Base-by-base conservation (phyloP, 805 yeast species). In the Cyberlindnera maclurae region DNA sequence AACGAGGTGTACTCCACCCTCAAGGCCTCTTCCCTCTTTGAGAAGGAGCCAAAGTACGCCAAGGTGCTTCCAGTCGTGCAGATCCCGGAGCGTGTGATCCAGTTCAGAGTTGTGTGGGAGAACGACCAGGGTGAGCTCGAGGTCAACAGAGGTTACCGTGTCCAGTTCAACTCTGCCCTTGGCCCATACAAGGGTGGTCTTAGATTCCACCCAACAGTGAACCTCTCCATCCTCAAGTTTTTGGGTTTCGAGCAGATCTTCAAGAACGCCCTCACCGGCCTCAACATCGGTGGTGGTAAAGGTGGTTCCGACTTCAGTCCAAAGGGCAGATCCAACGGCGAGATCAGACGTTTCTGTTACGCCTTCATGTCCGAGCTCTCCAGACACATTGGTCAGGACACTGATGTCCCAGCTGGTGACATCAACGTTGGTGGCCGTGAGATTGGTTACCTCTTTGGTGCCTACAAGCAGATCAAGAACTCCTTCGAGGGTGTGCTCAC, bases 101-200 rank as follows among this genome's bases (percentile, higher is more conserved):
- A 88, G 68, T 90, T 90, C 83, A 82, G 97, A 72, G 97, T 93
- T 41, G 76, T 82, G 40, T 90, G 98, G 98, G 97, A 93, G 71
- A 86, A 90, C 63, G 98, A 93, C 72, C 70, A 79, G 54, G 95
- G 96, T 56, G 80, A 75, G 58, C 70, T 85, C 60, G 90, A 88
- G 71, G 95, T 90, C 51, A 93, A 93, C 80, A 78, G 88, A 54
- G 98, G 97, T 65, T 90, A 77, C 88, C 79, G 98, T 72, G 97
- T 90, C 48, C 98, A 90, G 73, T 90, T 86, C 77, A 90, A 88
- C 81, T 87, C 96, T 40, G 95, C 97, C 40, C 75, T 93, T 52
- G 98, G 98, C 63, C 98, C 98, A 56, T 90, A 87, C 85, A 90
- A 90, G 75, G 98, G 98, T 63, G 98, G 98, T 64, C 77, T 90